These are phyloP conservation scores for Nymphaea thermarum DNA, from an alignment of 164 flowering plant genomes.

Conservation along the genomic window DNA sequence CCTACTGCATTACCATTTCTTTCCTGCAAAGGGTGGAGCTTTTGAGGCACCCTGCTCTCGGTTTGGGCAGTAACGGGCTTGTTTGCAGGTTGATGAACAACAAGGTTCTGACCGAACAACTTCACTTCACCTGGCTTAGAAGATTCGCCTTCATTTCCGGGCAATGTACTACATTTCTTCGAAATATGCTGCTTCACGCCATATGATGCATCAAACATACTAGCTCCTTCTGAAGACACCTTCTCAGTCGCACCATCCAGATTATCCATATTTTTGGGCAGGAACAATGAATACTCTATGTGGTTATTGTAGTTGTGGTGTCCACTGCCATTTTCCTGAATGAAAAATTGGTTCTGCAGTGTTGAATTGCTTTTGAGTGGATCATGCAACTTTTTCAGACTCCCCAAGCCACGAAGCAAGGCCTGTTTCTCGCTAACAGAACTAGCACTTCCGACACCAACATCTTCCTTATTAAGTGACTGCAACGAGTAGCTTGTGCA, in stretches of 20 bases:
- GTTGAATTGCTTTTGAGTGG: conserved; percentile 11
- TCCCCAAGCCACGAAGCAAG: conserved; percentile 10
- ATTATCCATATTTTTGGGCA: neutral
- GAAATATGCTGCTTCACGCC: neutral
- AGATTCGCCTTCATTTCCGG: conserved; percentile 22
- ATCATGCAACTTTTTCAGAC: neutral
- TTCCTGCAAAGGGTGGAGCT: neutral
- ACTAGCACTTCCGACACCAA: conserved; percentile 15
- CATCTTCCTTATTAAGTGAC: conserved; percentile 23
- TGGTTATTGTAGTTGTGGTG: neutral
- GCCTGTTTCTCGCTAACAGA: conserved; percentile 10
- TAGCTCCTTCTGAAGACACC: neutral
- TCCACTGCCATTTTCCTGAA: conserved; percentile 13
- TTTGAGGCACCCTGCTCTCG: neutral
- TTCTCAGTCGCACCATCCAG: neutral
- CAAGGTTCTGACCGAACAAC: conserved; percentile 70
- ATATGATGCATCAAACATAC: neutral
- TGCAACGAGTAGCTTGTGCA: conserved; percentile 35
- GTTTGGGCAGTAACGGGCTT: neutral
- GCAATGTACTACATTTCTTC: neutral
- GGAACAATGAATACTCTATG: neutral
- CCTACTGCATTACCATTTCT: neutral
- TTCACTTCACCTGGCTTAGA: conserved; percentile 53
- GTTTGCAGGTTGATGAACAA: neutral
- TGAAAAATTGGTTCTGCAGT: conserved; percentile 7